These are phyloP conservation scores for Cercospora sp. DNA, from an alignment of 2,329 filamentous ascomycete species.

Conservation along the genomic window DNA sequence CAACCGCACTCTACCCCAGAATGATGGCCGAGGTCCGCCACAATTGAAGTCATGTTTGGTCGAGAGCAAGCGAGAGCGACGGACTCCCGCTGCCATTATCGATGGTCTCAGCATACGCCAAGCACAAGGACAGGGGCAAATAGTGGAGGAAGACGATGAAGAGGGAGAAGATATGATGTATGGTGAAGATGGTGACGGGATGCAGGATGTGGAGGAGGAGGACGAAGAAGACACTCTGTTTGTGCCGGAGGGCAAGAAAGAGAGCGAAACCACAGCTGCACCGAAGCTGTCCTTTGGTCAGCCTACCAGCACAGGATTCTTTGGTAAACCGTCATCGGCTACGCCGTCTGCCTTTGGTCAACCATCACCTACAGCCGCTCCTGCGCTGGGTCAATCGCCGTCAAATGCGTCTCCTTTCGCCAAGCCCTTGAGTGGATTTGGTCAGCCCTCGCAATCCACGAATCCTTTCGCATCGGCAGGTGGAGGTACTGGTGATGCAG, in stretches of 20 bases:
- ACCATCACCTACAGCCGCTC: constrained; percentile 13
- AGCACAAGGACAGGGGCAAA: constrained; percentile 53
- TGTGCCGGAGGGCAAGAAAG: constrained; percentile 38
- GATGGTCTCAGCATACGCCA: constrained; percentile 57
- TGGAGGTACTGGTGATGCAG: neutral
- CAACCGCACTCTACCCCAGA: constrained; percentile 37
- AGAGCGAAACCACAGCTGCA: neutral
- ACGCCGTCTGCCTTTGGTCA: constrained; percentile 20
- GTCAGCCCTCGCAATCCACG: constrained; percentile 17
- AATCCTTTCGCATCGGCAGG: constrained; percentile 16
- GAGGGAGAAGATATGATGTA: constrained; percentile 28
- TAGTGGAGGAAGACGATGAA: constrained; percentile 44
- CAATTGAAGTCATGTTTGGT: constrained; percentile 51
- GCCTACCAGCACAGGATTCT: constrained; percentile 15
- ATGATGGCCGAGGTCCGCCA: constrained; percentile 35
- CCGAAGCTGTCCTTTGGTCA: constrained; percentile 22
- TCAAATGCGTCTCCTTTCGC: constrained; percentile 21
- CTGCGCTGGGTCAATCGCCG: constrained; percentile 11
- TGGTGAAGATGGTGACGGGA: constrained; percentile 36
- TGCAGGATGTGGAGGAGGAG: constrained; percentile 35
- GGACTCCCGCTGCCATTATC: constrained; percentile 59
- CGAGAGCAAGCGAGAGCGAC: constrained; percentile 58
- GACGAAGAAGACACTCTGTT: constrained; percentile 45
- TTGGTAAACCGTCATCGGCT: constrained; percentile 17
- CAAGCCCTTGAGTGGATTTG: constrained; percentile 22